Conservation (phyloP, 1,284 basidiomycete genomes). For the Anthracocystis panici-leucophaei region DNA sequence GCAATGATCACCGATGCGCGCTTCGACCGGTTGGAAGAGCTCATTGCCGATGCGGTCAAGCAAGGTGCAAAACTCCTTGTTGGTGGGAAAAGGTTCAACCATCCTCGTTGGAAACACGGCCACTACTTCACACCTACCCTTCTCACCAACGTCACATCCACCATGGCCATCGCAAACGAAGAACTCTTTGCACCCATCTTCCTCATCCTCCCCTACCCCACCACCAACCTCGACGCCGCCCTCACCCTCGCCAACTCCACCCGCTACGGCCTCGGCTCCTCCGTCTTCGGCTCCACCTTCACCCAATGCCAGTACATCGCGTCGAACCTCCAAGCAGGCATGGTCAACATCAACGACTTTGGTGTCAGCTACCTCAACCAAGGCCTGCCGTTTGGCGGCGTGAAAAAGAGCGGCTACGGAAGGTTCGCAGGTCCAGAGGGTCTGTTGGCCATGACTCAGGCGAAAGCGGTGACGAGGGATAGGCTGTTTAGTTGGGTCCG, state of each 20-base stretch:
- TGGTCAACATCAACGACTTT: constrained; percentile 92
- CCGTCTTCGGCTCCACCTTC: constrained; percentile 89
- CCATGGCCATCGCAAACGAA: constrained; percentile 64
- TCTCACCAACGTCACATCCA: constrained; percentile 80
- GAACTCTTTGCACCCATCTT: constrained; percentile 67
- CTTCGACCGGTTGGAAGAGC: constrained; percentile 79
- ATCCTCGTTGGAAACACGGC: constrained; percentile 76
- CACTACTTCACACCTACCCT: constrained; percentile 89
- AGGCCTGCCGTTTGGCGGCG: constrained; percentile 92
- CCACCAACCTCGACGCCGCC: constrained; percentile 84
- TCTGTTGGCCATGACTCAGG: constrained; percentile 83
- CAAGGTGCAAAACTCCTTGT: constrained; percentile 79
- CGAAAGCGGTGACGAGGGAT: constrained; percentile 88
- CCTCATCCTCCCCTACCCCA: constrained; percentile 68
- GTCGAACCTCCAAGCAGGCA: constrained; percentile 84
- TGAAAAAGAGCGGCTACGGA: constrained; percentile 73
- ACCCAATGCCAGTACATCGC: constrained; percentile 82
- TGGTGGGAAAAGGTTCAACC: constrained; percentile 77
- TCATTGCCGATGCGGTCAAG: constrained; percentile 79
- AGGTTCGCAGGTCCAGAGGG: constrained; percentile 82
- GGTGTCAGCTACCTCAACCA: constrained; percentile 91
- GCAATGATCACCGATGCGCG: constrained; percentile 81
- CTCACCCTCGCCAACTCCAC: constrained; percentile 87
- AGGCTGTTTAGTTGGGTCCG: constrained; percentile 83
- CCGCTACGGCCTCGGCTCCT: constrained; percentile 90